Base-by-base conservation (phyloP, 2,329 filamentous ascomycete species). In the Pseudonectria foliicola region DNA sequence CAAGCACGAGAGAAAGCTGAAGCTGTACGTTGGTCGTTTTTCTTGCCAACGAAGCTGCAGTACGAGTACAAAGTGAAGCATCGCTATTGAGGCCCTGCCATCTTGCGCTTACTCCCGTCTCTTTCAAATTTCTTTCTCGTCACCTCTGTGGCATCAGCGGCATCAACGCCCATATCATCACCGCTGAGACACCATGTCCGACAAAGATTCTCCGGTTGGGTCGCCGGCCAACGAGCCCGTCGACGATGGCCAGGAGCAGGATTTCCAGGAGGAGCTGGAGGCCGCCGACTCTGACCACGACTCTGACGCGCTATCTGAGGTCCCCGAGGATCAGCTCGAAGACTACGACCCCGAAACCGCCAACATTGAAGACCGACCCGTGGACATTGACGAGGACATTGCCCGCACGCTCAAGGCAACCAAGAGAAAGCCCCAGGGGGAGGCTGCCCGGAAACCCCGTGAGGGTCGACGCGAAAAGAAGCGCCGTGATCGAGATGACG, bases 391-490 rank as follows among this genome's bases (percentile, higher is more conserved):
- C 49, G 78, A 82, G 49, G 77, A 81, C 43, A 68, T 75, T 35
- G 75, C 76, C 6, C 70, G 71, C 37, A 78, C 75, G 3, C 59
- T 82, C 23, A 82, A 82, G 56, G 76, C 75, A 1, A 68, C 68
- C n/a, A 80, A 78, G 60, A 63, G 77, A 39, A 82, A 81, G 63
- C 74, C 68, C 7, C 81, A 75, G 24, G 79, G 79, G 33, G 76
- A 73, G 21, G 71, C 71, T 31, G 62, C 69, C 28, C 85, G 83
- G 61, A 92, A 87, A 63, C 82, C 85, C 34, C 80, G 82, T 57
- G 82, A 80, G 51, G 80, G 77, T n/a, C 71, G 78, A 33, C 71
- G 80, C 50, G 81, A 80, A 46, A 85, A 85, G 61, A 79, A 81
- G 56, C 64, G 60, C 23, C 53, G 73, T 30, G 62, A 69, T 31